phyloP scores from a whole-genome alignment of 1,284 basidiomycete species.

The Pseudozyma tsukubaensis region DNA sequence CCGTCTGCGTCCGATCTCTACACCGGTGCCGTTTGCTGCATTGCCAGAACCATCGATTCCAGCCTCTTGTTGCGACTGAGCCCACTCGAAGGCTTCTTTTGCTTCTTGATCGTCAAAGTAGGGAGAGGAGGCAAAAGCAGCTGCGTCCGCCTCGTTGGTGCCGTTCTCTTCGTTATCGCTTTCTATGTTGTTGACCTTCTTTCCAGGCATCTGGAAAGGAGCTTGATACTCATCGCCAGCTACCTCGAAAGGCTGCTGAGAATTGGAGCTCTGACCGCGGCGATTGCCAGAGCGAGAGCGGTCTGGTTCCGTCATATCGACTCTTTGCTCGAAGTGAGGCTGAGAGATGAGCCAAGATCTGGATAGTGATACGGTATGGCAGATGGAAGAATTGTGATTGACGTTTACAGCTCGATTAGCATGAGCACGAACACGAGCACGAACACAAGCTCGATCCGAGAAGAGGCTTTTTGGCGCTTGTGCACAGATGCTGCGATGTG shows the following conservation, averaged over 20 bases:
- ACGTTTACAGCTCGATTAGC: no score
- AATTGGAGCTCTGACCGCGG: conserved; percentile 24
- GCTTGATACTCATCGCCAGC: conserved; percentile 65
- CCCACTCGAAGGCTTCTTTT: conserved; percentile 60
- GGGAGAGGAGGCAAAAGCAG: conserved; percentile 52
- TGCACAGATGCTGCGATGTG: no score
- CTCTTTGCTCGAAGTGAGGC: no score
- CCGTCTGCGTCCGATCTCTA: conserved; percentile 37
- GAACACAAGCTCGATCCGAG: no score
- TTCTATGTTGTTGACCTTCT: conserved; percentile 10
- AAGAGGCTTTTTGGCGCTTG: no score
- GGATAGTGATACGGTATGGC: no score
- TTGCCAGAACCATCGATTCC: conserved; percentile 27
- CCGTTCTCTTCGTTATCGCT: background rate
- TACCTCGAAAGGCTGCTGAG: conserved; percentile 47
- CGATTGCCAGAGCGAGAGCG: conserved; percentile 25
- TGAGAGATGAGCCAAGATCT: no score
- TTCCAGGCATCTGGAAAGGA: conserved; percentile 55
- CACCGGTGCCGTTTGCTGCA: conserved; percentile 7
- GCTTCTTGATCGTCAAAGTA: conserved; percentile 66
- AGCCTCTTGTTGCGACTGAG: conserved; percentile 29
- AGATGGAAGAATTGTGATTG: no score
- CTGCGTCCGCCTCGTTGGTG: conserved; percentile 6
- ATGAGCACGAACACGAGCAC: no score
- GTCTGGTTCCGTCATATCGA: conserved; percentile 30